These are phyloP conservation scores for Penicillium fimorum DNA, from an alignment of 495 filamentous ascomycete species.

Conservation along the genomic window DNA sequence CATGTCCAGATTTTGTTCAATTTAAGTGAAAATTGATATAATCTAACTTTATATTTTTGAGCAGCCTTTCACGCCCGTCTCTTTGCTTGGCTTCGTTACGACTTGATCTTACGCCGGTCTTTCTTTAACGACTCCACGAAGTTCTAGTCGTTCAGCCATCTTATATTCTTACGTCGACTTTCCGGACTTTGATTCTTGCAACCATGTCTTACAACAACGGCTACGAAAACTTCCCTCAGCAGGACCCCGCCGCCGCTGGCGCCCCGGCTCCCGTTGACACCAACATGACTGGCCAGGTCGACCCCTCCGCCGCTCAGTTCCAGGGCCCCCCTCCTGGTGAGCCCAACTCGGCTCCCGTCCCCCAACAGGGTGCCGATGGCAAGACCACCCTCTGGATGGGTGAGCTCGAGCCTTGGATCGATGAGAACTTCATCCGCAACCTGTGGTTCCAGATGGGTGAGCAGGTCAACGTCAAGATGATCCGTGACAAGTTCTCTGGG, in stretches of 20 bases:
- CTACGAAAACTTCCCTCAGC: constrained; percentile 56
- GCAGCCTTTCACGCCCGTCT: constrained; percentile 26
- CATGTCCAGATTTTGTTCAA: not conserved
- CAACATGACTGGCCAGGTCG: constrained; percentile 54
- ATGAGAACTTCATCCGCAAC: constrained; percentile 96
- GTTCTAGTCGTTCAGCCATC: constrained; percentile 36
- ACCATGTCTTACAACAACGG: constrained; percentile 61
- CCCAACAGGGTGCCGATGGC: constrained; percentile 58
- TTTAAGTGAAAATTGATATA: not conserved
- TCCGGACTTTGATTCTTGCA: constrained; percentile 30
- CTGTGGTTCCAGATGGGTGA: constrained; percentile 90
- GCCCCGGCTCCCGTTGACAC: constrained; percentile 52
- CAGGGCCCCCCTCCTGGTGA: constrained; percentile 53
- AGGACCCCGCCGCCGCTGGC: constrained; percentile 54
- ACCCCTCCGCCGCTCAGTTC: constrained; percentile 55
- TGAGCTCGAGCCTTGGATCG: constrained; percentile 98
- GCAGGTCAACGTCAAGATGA: constrained; percentile 98
- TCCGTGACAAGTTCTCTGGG: constrained; percentile 99
- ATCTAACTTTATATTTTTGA: constrained; percentile 15
- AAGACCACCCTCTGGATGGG: constrained; percentile 97
- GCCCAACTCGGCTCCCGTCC: constrained; percentile 48
- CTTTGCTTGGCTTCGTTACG: constrained; percentile 34
- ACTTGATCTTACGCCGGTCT: constrained; percentile 41
- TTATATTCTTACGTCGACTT: constrained; percentile 38
- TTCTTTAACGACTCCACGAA: constrained; percentile 47